These are phyloP conservation scores for Mycena rosella DNA, from an alignment of 768 basidiomycete genomes.

Conservation along the genomic window DNA sequence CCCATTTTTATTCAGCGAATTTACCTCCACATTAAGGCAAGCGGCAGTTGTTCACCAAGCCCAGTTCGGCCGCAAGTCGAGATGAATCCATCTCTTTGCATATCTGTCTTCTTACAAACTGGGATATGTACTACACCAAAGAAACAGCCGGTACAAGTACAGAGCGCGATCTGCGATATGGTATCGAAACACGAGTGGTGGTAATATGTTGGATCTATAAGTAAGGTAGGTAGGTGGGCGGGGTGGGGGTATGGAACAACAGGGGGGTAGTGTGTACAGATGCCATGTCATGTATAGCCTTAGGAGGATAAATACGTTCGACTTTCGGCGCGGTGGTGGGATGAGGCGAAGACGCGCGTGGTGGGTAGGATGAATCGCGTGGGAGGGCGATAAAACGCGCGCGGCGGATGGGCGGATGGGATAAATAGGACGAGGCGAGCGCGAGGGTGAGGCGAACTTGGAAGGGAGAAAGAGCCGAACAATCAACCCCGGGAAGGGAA, in stretches of 20 bases:
- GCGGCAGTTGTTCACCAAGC: too few relatives aligned
- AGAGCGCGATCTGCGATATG: slow-evolving; percentile 14
- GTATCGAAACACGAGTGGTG: slow-evolving; percentile 11
- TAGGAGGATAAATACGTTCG: slow-evolving; percentile 20
- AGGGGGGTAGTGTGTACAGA: slow-evolving; percentile 9
- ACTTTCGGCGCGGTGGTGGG: too few relatives aligned
- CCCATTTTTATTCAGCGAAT: too few relatives aligned
- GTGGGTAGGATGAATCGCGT: too few relatives aligned
- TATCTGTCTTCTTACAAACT: neutral
- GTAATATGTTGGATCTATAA: neutral
- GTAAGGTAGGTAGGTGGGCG: slow-evolving; percentile 5
- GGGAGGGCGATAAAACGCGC: too few relatives aligned
- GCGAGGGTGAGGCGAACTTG: neutral
- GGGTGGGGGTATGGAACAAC: neutral
- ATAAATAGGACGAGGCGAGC: too few relatives aligned
- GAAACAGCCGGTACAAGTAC: slow-evolving; percentile 24
- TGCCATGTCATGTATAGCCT: slow-evolving; percentile 16
- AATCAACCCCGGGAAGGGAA: slow-evolving; percentile 3
- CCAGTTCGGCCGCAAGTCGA: too few relatives aligned
- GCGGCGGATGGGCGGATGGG: too few relatives aligned
- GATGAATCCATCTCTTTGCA: neutral
- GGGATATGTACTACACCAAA: neutral
- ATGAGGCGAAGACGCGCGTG: too few relatives aligned
- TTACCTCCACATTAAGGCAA: too few relatives aligned
- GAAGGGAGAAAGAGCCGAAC: slow-evolving; percentile 16